Evolutionary conservation across 805 yeast species (phyloP).

Genomic region (Candida piceae): DNA sequence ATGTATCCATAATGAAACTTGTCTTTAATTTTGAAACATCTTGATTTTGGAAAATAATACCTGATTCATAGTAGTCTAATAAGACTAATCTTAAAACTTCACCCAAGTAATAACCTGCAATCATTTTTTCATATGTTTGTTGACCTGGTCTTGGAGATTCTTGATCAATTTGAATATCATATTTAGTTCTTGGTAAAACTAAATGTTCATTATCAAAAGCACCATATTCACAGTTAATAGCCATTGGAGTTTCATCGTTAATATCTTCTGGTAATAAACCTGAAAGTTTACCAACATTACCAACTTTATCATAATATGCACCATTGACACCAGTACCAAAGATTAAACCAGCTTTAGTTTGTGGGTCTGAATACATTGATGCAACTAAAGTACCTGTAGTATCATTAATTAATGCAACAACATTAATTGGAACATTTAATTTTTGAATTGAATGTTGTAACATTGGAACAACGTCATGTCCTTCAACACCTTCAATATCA

Average conservation of each 20-base stretch:
- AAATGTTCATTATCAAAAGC: conserved; percentile 89
- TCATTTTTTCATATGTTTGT: conserved; percentile 95
- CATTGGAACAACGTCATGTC: conserved; percentile 90
- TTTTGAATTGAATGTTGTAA: conserved; percentile 68
- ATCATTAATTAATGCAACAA: conserved; percentile 91
- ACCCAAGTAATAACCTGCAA: conserved; percentile 94
- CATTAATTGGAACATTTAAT: conserved; percentile 68
- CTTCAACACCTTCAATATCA: conserved; percentile 90
- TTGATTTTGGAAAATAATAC: conserved; percentile 65
- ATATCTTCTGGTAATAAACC: conserved; percentile 66
- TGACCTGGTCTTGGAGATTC: conserved; percentile 95
- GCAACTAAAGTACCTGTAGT: conserved; percentile 97
- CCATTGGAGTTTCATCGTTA: conserved; percentile 65
- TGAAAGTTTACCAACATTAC: conserved; percentile 73
- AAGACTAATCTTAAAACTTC: conserved; percentile 80
- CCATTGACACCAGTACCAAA: conserved; percentile 98
- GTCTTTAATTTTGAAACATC: conserved; percentile 56
- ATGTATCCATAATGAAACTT: conserved; percentile 80
- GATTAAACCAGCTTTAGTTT: conserved; percentile 89
- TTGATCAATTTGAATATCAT: conserved; percentile 72
- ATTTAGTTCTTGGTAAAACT: conserved; percentile 84
- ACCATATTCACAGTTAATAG: conserved; percentile 97
- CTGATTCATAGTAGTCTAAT: conserved; percentile 62
- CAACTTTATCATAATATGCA: conserved; percentile 80
- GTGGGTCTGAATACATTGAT: conserved; percentile 84